These are phyloP conservation scores for Nakataea oryzae DNA, from an alignment of 2,329 filamentous ascomycete species.

Conservation along the genomic window DNA sequence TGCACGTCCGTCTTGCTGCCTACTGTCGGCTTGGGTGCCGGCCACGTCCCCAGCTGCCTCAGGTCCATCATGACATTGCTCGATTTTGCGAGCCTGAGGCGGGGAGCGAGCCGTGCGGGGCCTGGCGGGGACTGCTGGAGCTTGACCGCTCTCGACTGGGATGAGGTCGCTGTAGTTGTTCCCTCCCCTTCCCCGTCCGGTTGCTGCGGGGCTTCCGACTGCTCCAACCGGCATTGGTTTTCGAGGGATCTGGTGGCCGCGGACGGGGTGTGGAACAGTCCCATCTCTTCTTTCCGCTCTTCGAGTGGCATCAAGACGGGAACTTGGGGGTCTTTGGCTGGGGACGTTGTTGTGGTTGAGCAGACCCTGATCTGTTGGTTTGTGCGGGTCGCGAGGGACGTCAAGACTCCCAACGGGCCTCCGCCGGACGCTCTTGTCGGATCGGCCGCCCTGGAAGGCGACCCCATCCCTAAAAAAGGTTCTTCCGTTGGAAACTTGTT, in stretches of 20 bases:
- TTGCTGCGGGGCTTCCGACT: conserved; percentile 8
- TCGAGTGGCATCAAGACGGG: not conserved
- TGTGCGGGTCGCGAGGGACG: not conserved
- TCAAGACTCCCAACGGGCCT: not conserved
- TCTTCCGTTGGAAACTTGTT: not conserved
- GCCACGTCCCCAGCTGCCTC: not conserved
- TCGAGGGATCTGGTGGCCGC: conserved; percentile 3
- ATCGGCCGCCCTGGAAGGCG: conserved; percentile 1
- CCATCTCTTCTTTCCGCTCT: not conserved
- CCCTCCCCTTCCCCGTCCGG: not conserved
- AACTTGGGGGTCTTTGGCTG: not conserved
- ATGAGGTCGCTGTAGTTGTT: conserved; percentile 26
- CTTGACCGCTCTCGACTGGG: conserved; percentile 20
- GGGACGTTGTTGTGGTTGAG: not conserved
- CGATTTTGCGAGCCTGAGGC: not conserved
- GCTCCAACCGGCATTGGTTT: conserved; percentile 5
- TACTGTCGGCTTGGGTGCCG: not conserved
- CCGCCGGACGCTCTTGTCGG: not conserved
- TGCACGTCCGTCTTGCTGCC: not conserved
- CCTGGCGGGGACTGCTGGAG: conserved; percentile 11
- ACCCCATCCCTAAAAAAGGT: conserved; percentile 26
- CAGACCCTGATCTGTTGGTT: not conserved
- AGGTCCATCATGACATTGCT: not conserved
- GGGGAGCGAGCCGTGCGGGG: not conserved
- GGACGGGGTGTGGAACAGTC: too few relatives aligned